Base-by-base conservation (phyloP, 2,329 filamentous ascomycete genomes). In the Teratosphaeria viscida region DNA sequence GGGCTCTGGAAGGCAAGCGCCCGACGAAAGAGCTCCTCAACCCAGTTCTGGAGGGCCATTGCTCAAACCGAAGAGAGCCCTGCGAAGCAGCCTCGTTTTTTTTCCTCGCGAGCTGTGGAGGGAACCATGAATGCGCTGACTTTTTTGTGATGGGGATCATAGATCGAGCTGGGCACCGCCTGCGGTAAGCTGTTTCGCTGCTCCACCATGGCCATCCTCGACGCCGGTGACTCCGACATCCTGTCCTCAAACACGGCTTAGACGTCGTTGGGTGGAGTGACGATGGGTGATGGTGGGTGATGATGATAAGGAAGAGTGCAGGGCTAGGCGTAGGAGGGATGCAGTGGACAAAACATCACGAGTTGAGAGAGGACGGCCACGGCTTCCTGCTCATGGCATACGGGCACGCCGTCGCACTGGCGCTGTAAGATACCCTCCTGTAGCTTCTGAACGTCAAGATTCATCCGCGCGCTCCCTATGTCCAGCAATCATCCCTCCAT, bases 181-280 rank as follows among this genome's bases (percentile, higher is more conserved):
- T 96, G 92, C 82, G 94, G 94, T 84, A 97, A 97, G 84, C 88
- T 99, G 76, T 99, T 95, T 88, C 86, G 91, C 72, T 95, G 90
- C 86, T 92, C 90, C 70, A 96, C 92, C 79, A 95, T 99, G 89
- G 87, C 92, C 72, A 88, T 97, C 76, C 82, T 97, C 69, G 94
- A 99, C 80, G 91, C 92, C 76, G 94, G 92, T 78, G 78, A 97
- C 86, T 96, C 90, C 70, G 94, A 99, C 80, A 99, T 99, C 79
- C 85, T 99, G 72, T 87, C 82, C 79, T 86, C 90, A 78, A 85
- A 86, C 71, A 70, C 75, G 26, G 43, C 43, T 49, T 49, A 49
- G 19, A 23, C 26, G 43, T n/a, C 23, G 19, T n/a, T 49, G 43
- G 23, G 3, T 49, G 43, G 23, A 49, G 43, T 23, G 43, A 49